Evolutionary conservation across 192 early-diverging fungal species (phyloP), one percentile per base, ranked within the genome.

Genomic region (Paraglomus brasilianum): DNA sequence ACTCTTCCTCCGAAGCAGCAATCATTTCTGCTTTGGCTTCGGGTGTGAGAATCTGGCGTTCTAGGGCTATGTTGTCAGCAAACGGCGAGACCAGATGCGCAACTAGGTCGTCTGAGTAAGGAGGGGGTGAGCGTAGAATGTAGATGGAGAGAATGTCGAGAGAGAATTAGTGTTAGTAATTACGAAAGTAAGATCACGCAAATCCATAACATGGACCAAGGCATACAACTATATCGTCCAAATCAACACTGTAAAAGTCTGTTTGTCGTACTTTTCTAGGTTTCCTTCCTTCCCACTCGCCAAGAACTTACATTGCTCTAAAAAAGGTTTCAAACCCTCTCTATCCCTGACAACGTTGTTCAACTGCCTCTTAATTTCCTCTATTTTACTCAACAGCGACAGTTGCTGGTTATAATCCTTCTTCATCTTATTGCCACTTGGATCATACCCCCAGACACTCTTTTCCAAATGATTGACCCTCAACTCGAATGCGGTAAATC

Each of bases 1-100:
- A 49, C 17, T 81, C 80, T 2, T 75, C 72, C 17, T 66, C 7
- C 22, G 77, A 71, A 13, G 77, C 75, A 5, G 71, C 14, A 17
- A 81, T 38, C 21, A 81, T 66, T 57, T 81, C 80, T 11, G 71
- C 71, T 57, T 81, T 81, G 17, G 74, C 68, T 45, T 76, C 77
- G 14, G 74, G 64, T 52, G 72, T 55, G 0, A 81, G 48, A 30
- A 81, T 43, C 39, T 70, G 77, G 43, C 75, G 69, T 53, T 81
- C 80, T 47, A 81, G 48, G 11, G 66, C 69, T 62, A 44, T 42
- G 10, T 48, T 36, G 42, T 53, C 66, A 53, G 51, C 52, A 21
- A 67, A 67, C 10, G 66, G 66, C 17, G 66, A 67, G 2, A 67
- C 51, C 17, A 40, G 36, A n/a, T 67, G 41, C 0, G 66, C 51